phyloP scores from a whole-genome alignment of 352 stramenopile species.

The Pilasporangium apinafurcum region DNA sequence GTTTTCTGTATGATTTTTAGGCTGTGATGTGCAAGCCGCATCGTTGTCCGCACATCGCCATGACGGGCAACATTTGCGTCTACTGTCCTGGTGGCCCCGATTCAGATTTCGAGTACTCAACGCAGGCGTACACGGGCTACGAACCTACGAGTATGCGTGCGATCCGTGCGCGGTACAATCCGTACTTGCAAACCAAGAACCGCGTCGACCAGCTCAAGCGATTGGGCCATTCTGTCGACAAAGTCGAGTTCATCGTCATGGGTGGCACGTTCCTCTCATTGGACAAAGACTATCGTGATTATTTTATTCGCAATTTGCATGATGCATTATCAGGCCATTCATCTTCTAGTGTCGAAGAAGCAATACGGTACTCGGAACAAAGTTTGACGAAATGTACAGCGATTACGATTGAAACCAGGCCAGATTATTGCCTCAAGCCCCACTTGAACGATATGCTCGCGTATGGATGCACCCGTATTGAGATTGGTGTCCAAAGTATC shows the following conservation, averaged over 20 bases:
- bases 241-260: conserved; percentile 98
- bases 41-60: conserved; percentile 96
- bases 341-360: conserved; percentile 88
- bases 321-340: conserved; percentile 93
- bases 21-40: conserved; percentile 98
- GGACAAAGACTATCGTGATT: conserved; percentile 93
- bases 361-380: conserved; percentile 92
- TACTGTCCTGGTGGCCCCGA: conserved; percentile 95
- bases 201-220: conserved; percentile 86
- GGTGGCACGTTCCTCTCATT: conserved; percentile 96
- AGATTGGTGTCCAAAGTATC: conserved; percentile 96
- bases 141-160: conserved; percentile 96
- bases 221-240: conserved; percentile 93
- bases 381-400: conserved; percentile 78
- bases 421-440: conserved; percentile 96
- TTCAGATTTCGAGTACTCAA: conserved; percentile 98
- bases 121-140: conserved; percentile 95
- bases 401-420: conserved; percentile 97
- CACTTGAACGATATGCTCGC: conserved; percentile 96
- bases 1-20: conserved; percentile 3
- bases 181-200: conserved; percentile 90
- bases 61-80: conserved; percentile 96
- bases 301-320: conserved; percentile 95
- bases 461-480: conserved; percentile 96
- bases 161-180: conserved; percentile 95